Evolutionary conservation across 805 yeast species (phyloP), one percentile per base, ranked within the genome.

Genomic region (Zygotorulaspora florentina): DNA sequence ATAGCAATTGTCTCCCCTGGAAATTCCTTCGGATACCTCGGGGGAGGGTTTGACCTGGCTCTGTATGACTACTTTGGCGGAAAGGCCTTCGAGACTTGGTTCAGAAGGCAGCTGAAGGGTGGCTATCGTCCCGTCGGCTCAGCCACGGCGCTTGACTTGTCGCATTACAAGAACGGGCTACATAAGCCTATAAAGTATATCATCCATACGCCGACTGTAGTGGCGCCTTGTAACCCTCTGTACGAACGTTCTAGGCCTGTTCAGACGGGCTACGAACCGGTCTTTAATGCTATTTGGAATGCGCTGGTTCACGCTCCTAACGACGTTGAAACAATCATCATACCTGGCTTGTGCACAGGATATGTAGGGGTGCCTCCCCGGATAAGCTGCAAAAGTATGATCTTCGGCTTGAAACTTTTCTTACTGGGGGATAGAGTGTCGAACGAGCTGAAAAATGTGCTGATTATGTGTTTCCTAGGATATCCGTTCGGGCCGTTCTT

Each of bases 41-140:
- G 75, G 3, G 81, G 81, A 2, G 81, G 81, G 1, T 73, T 76
- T 54, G 81, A 76, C 54, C 53, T 59, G 3, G 67, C 63, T 2
- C n/a, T 63, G 23, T 43, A 48, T 30, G 38, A 50, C 15, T 56
- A 55, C 39, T 57, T 61, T 42, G 67, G 67, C 30, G 64, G 59
- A 1, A 26, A 37, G 12, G 46, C 45, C 12, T 63, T 63, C 45
- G 66, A 64, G 37, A 17, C 43, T 26, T 63, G 64, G 64, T 57
- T 64, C 40, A 46, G 64, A 41, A 38, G 47, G 2, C 52, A 55
- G 39, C 47, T 64, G 23, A 51, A 52, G 4, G 34, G 46, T 8
- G 35, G 50, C 13, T 64, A 64, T 40, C 54, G 53, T 29, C 55
- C 63, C 3, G 59, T 63, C 10, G 61, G 62, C 3, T 50, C 57